Evolutionary conservation across 2,329 filamentous ascomycete genomes (phyloP), one percentile per base, ranked within the genome.

Genomic region (Aureobasidium pullulans): DNA sequence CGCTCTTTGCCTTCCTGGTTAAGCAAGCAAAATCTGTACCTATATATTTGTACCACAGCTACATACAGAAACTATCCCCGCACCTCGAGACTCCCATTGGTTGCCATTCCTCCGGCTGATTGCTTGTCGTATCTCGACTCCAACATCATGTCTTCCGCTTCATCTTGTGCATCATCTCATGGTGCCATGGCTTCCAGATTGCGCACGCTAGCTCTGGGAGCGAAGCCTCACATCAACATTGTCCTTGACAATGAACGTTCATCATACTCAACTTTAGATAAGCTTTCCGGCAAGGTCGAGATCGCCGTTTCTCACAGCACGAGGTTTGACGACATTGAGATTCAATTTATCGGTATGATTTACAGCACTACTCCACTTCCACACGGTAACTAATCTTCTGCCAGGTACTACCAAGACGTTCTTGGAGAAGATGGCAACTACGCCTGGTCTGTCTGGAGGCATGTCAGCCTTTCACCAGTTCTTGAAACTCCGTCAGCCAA

Each of bases 401-500:
- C 19, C 65, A 81, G 80, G 82, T 43, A 75, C 75, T 4, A 75
- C 76, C 32, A 75, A 76, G 61, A 81, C 79, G 3, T 78, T 73
- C 29, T 78, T 86, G 31, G 83, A 86, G 66, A 79, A 79, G 56
- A 71, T 82, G 43, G 77, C 76, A 3, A 74, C 77, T 3, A 73
- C 79, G 6, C 75, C 81, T 4, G 76, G 81, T 34, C 75, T 82
- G 53, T 77, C 78, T 16, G 79, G 79, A 46, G 77, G 79, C 15
- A 78, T 79, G 19, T 80, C 82, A 62, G 81, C 82, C 23, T 76
- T 75, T 49, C 84, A 86, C 61, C 79, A 78, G 16, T 88, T 87
- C 65, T 72, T 88, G 37, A 83, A 81, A 61, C 76, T 88, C 31
- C 76, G 76, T 60, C 84, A 87, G 67, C 85, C 85, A 3, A 79